Evolutionary conservation across 2,329 filamentous ascomycete genomes (phyloP).

Genomic region (Amesomyces nigricolor): DNA sequence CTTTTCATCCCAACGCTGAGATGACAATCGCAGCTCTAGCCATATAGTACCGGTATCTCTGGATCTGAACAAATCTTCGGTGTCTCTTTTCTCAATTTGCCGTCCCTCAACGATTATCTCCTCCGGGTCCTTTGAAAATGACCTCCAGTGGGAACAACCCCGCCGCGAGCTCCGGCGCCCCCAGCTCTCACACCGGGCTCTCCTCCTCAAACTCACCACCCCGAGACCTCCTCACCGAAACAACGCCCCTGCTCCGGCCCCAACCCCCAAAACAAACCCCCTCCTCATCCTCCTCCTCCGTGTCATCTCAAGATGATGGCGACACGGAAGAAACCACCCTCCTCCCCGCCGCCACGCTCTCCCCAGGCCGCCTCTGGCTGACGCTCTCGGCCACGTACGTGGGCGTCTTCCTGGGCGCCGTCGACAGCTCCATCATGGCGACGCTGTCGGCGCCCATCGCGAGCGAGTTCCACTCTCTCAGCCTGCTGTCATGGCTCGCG

Average conservation of each 20-base stretch:
- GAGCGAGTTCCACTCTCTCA: conserved; percentile 74
- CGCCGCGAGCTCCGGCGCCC: not conserved
- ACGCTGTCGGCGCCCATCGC: conserved; percentile 81
- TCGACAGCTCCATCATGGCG: conserved; percentile 78
- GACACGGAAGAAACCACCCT: conserved; percentile 28
- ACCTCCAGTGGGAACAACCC: not conserved
- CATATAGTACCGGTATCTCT: no score
- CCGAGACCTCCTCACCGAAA: not conserved
- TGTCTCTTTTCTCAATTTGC: no score
- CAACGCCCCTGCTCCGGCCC: conserved; percentile 13
- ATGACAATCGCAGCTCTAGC: no score
- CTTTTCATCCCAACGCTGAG: not conserved
- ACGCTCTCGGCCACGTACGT: conserved; percentile 53
- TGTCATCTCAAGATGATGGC: not conserved
- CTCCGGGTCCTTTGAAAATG: no score
- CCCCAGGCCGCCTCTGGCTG: conserved; percentile 43
- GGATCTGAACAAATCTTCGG: no score
- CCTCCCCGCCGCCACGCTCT: conserved; percentile 40
- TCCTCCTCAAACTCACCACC: not conserved
- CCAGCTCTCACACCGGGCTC: not conserved
- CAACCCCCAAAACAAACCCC: not conserved
- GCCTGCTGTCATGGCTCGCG: conserved; percentile 80
- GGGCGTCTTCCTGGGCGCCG: conserved; percentile 58
- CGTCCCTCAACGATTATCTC: no score
- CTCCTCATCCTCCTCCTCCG: not conserved